Base-by-base conservation (phyloP, 257 asterid species). In the Salvia rosmarinus region DNA sequence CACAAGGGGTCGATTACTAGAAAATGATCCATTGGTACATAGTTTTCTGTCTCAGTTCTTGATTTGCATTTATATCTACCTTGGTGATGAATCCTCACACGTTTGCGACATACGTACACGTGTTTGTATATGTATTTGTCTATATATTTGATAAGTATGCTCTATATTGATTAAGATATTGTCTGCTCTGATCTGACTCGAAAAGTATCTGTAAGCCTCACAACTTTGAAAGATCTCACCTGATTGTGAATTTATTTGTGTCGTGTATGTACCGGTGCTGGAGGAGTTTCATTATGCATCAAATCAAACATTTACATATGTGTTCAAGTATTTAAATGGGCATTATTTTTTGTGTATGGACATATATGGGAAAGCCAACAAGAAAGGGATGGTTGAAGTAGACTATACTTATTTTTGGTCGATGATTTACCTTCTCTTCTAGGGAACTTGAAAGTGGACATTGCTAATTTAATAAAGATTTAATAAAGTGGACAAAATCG, bases 1-100 rank as follows among this genome's bases (percentile, higher is more conserved):
- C 90, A 85, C 2, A 69, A 66, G 70, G 90, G 88, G 89, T 81
- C 94, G 76, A 49, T 42, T 19, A 51, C 67, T 46, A 75, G 85
- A 82, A 83, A 82, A 75, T 80, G 50, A 70, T 68, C 73, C 73
- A 80, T 57, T 74, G 72, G 47, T 43, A 74, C 51, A 71, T 72
- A 52, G 79, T 71, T 82, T 78, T 82, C 80, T 82, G 85, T 80
- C 84, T 79, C 79, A 64, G 43, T 28, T 68, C 59, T 59, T 61
- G 43, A 9, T 61, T 61, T 32, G 75, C 81, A 76, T 74, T 77
- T 58, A 65, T 62, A 47, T 71, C 40, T 75, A 55, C 56, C 57
- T 28, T 56, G 20, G 14, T 71, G 66, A 46, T 64, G 10, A 21
- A 10, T 62, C 51, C 54, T 28, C 40, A 50, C 14, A 44, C 21